phyloP scores from a whole-genome alignment of 2,329 filamentous ascomycete genomes.

The Pseudogymnoascus sp. region DNA sequence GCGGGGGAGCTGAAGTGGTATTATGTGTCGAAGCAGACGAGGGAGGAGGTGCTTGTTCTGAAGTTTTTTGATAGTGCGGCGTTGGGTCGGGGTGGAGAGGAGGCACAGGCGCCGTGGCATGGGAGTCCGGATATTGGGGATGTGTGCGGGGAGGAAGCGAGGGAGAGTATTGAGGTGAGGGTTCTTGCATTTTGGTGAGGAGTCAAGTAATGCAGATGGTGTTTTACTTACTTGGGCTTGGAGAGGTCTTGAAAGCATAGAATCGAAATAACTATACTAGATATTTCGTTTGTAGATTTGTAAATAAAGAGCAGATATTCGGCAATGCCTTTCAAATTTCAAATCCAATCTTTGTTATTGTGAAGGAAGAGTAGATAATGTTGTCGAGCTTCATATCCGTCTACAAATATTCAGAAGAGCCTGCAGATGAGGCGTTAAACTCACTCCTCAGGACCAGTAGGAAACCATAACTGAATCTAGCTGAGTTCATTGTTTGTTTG shows the following conservation, averaged over 20 bases:
- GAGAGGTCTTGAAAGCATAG: neutral
- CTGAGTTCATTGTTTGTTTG: neutral
- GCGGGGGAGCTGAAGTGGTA: neutral
- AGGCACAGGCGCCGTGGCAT: neutral
- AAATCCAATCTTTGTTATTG: neutral
- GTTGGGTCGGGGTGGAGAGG: neutral
- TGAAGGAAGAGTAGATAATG: neutral
- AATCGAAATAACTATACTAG: neutral
- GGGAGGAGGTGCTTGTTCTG: neutral
- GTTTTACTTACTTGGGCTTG: neutral
- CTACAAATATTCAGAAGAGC: neutral
- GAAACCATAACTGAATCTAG: neutral
- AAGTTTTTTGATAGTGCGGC: conserved; percentile 10
- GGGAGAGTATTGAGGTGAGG: conserved; percentile 9
- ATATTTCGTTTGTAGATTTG: neutral
- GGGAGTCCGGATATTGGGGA: conserved; percentile 1
- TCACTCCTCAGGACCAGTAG: neutral
- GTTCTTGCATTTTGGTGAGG: conserved; percentile 9
- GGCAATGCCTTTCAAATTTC: neutral
- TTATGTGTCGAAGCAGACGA: conserved; percentile 6
- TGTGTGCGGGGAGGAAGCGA: neutral
- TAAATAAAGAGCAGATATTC: neutral
- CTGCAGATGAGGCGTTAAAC: neutral
- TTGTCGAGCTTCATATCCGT: neutral
- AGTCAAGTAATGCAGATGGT: neutral